A percentile compares a stretch with the other conserved stretches of the same genome.
phyloP scores from a whole-genome alignment of 345 rosid species.

The Reutealis trisperma region DNA sequence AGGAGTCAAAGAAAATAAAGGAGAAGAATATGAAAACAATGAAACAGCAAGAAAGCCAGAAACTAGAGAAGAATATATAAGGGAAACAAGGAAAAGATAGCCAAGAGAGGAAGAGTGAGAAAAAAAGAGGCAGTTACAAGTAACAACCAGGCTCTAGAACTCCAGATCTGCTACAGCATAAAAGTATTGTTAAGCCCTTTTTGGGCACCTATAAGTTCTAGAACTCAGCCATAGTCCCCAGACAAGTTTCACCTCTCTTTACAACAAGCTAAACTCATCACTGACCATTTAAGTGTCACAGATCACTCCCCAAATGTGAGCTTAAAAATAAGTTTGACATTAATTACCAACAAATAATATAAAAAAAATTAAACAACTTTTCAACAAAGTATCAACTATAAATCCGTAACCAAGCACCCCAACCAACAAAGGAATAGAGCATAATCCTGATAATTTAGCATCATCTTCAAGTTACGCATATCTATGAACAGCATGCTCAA shows the following conservation, averaged over 20 bases:
- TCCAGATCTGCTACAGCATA: background rate
- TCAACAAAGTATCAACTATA: background rate
- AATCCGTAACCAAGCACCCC: background rate
- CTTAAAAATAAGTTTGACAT: background rate
- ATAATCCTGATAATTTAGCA: background rate
- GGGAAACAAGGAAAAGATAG: background rate
- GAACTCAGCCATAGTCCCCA: too few relatives aligned
- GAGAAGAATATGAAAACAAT: too few relatives aligned
- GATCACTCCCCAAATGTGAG: background rate
- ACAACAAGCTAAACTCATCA: too few relatives aligned
- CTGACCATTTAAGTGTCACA: background rate
- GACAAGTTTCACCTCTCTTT: too few relatives aligned
- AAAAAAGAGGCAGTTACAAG: background rate
- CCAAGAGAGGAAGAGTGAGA: background rate
- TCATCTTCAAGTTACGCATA: background rate
- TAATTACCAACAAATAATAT: background rate
- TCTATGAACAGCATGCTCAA: background rate
- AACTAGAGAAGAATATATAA: too few relatives aligned
- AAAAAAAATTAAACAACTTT: background rate
- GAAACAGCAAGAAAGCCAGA: too few relatives aligned
- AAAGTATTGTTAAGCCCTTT: background rate
- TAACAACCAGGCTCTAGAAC: background rate
- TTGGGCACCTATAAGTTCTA: too few relatives aligned
- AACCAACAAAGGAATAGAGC: background rate
- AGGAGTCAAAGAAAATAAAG: background rate